These are phyloP conservation scores for Cytospora chrysosperma DNA, from an alignment of 2,329 filamentous ascomycete genomes.

Conservation along the genomic window DNA sequence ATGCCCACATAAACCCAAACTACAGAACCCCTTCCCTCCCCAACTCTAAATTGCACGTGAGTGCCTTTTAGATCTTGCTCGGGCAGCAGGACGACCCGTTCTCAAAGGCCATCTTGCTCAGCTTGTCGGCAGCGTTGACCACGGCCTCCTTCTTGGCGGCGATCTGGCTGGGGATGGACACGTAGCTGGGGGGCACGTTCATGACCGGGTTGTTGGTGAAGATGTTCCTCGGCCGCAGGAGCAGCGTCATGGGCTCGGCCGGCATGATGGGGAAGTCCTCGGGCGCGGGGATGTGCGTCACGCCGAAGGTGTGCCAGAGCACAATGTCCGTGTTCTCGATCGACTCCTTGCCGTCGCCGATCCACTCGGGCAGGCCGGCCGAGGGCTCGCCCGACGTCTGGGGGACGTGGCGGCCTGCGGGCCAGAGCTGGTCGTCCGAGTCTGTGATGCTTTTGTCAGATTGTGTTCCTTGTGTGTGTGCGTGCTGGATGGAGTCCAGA, in stretches of 20 bases:
- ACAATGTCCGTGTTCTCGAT: conserved; percentile 85
- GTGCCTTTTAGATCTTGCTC: neutral
- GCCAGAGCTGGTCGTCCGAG: conserved; percentile 77
- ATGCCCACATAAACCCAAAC: no score
- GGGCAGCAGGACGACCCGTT: conserved; percentile 14
- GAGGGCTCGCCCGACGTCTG: conserved; percentile 82
- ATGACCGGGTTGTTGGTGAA: conserved; percentile 76
- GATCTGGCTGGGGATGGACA: conserved; percentile 69
- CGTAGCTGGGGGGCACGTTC: conserved; percentile 77
- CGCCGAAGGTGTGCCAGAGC: conserved; percentile 90
- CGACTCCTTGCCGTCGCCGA: conserved; percentile 64
- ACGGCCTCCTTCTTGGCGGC: conserved; percentile 45
- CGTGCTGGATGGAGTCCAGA: neutral
- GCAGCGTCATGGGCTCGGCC: conserved; percentile 76
- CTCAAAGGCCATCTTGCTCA: conserved; percentile 42
- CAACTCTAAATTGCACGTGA: neutral
- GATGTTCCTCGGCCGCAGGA: conserved; percentile 79
- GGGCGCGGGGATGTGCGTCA: conserved; percentile 84
- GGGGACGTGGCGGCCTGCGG: conserved; percentile 82
- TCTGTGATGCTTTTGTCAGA: conserved; percentile 48
- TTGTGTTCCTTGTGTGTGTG: neutral
- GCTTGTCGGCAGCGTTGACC: conserved; percentile 47
- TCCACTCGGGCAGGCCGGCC: conserved; percentile 72
- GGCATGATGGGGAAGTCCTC: conserved; percentile 96
- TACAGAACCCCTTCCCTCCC: neutral